Base-by-base conservation (phyloP, 306 rosid genomes). In the Sindora glabra region DNA sequence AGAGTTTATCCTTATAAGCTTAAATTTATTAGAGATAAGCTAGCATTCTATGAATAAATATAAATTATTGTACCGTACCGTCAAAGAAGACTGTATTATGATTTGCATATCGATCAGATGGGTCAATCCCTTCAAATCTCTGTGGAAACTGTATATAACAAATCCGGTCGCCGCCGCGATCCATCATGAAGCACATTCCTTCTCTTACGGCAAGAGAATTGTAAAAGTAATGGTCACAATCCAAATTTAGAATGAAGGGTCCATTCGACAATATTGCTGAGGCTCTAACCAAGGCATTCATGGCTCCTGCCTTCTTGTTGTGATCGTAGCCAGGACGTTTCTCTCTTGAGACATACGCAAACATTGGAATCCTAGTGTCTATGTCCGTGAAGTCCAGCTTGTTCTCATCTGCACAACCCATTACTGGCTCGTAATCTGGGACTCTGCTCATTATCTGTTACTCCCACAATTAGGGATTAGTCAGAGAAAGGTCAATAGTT, bases 271-370 rank as follows among this genome's bases (percentile, higher is more conserved):
- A 57, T 19, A 89, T 74, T 15, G 95, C 95, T 0, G 96, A 86
- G 32, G 96, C 96, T 75, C 96, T 74, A 58, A 89, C 95, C 95
- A 89, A 34, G 42, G 95, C 82, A 3, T 89, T 89, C 96, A 89
- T 89, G 63, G 96, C 96, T 55, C 96, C 96, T 18, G 91, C 96
- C 77, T 89, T 89, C 80, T 86, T 86, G 81, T 89, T 81, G 67
- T 86, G 96, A 65, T 89, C 95, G 36, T 62, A 83, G 0, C 96
- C 96, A 6, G 85, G 86, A 18, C 96, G 70, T 49, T 86, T 89
- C 68, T 89, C 96, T 59, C 96, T 73, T 0, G 96, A 89, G 46
- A 89, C 95, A 25, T 89, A 89, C 10, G 85, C 95, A 53, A 86
- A 86, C 96, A 89, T 83, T 8, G 95, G 96, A 26, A 89, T 33